Percentiles rank a stretch among this genome's conserved stretches.
Conservation (phyloP, 1,284 basidiomycete species). For the Pseudomicrostroma phylloplanum region DNA sequence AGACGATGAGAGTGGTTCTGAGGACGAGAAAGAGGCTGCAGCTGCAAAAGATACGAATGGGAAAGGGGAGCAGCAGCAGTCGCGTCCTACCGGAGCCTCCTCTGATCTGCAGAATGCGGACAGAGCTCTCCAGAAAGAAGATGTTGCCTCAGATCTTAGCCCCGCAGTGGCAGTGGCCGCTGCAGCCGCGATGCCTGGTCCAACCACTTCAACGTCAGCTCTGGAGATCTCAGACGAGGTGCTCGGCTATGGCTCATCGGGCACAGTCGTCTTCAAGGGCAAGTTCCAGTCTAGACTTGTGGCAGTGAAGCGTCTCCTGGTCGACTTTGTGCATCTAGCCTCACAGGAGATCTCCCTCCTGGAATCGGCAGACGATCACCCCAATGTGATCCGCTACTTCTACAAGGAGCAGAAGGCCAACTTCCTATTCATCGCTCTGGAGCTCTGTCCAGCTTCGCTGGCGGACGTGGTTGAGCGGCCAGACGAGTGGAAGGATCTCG, state of each 20-base stretch:
- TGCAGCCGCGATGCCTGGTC: background rate
- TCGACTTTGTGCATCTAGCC: conserved; percentile 91
- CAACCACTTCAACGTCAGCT: conserved; percentile 7
- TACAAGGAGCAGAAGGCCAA: conserved; percentile 74
- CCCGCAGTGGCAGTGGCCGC: background rate
- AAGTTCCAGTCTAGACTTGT: conserved; percentile 91
- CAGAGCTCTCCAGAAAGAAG: too few relatives aligned
- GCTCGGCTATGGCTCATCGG: conserved; percentile 68
- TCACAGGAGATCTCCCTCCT: conserved; percentile 87
- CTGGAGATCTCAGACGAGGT: conserved; percentile 44
- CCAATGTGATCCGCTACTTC: conserved; percentile 89
- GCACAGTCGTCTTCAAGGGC: conserved; percentile 88
- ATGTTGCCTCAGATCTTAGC: too few relatives aligned
- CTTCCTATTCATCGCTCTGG: conserved; percentile 94
- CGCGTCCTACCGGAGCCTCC: too few relatives aligned
- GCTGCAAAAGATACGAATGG: too few relatives aligned
- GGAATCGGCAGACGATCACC: conserved; percentile 86
- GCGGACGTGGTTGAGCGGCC: conserved; percentile 77
- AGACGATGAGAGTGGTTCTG: conserved; percentile 17
- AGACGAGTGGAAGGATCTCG: conserved; percentile 33
- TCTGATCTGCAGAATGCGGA: too few relatives aligned
- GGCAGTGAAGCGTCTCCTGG: conserved; percentile 89
- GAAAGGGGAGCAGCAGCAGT: too few relatives aligned
- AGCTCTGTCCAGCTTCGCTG: conserved; percentile 88
- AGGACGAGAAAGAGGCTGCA: conserved; percentile 19